phyloP scores from a whole-genome alignment of 257 asterid species.

The Solanum infundibuliforme region DNA sequence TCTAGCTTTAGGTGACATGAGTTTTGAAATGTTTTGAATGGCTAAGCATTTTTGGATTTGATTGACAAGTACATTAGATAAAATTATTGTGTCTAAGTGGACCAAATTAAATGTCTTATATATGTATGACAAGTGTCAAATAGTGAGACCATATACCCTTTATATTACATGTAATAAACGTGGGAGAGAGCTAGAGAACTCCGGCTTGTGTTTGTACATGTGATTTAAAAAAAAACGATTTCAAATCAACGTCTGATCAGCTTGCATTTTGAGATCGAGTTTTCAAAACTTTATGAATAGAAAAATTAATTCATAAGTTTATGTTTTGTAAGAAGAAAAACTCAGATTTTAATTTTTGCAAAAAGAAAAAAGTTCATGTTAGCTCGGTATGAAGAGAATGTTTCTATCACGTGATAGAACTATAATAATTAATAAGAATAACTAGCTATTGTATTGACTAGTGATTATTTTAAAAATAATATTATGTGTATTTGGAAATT shows the following conservation, averaged over 20 bases:
- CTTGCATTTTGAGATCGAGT: neutral
- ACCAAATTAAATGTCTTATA: neutral
- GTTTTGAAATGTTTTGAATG: neutral
- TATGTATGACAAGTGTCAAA: neutral
- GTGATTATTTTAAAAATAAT: neutral
- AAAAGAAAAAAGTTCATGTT: neutral
- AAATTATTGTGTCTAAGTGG: neutral
- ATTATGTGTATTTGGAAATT: too few relatives aligned
- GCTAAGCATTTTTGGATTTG: neutral
- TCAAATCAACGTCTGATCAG: neutral
- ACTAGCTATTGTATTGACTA: neutral
- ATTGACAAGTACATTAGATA: too few relatives aligned
- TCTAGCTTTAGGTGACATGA: neutral
- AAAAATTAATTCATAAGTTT: neutral
- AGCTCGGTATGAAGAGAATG: neutral
- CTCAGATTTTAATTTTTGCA: neutral
- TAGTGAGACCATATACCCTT: neutral
- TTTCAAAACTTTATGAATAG: neutral
- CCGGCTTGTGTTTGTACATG: neutral
- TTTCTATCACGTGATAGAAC: neutral
- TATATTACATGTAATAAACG: neutral
- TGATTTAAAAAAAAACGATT: neutral
- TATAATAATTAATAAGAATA: neutral
- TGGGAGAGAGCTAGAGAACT: neutral
- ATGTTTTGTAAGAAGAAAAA: neutral